Evolutionary conservation across 1,139 yeast genomes (phyloP).

Genomic region (Pichia kudriavzevii): DNA sequence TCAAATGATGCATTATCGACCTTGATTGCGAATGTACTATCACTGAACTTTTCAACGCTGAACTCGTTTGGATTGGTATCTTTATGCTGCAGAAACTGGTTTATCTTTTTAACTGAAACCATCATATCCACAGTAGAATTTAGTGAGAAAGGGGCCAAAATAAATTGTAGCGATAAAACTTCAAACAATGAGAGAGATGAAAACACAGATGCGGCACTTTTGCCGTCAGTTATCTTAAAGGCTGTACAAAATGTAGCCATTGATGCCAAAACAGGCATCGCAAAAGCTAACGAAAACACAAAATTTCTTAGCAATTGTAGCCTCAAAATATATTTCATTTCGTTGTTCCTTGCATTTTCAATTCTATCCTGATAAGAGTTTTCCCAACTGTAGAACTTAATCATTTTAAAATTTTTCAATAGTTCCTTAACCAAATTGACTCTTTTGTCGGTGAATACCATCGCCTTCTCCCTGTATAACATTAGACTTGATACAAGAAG

Average conservation of each 20-base stretch:
- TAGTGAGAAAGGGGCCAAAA: slow-evolving; percentile 60
- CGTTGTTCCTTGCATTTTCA: slow-evolving; percentile 32
- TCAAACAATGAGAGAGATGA: slow-evolving; percentile 74
- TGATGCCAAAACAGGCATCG: slow-evolving; percentile 38
- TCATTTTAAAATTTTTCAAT: slow-evolving; percentile 38
- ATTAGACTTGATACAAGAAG: slow-evolving; percentile 36
- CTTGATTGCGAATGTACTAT: slow-evolving; percentile 26
- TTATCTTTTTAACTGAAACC: slow-evolving; percentile 37
- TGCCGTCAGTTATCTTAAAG: slow-evolving; percentile 42
- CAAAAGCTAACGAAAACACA: slow-evolving; percentile 37
- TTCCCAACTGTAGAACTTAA: slow-evolving; percentile 47
- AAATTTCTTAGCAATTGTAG: slow-evolving; percentile 37
- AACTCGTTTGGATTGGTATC: slow-evolving; percentile 14
- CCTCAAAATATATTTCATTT: slow-evolving; percentile 34
- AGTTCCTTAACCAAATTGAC: slow-evolving; percentile 39
- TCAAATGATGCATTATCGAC: slow-evolving; percentile 34
- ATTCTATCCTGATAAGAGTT: slow-evolving; percentile 36
- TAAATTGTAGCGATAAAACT: slow-evolving; percentile 41
- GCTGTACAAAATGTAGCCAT: slow-evolving; percentile 61
- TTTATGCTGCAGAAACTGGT: slow-evolving; percentile 28
- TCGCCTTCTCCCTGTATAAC: slow-evolving; percentile 38
- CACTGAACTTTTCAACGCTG: slow-evolving; percentile 8
- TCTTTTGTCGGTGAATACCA: slow-evolving; percentile 37
- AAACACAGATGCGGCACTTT: slow-evolving; percentile 64
- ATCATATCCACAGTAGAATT: slow-evolving; percentile 40